Conservation (phyloP, 495 filamentous ascomycete genomes). For the Bacidia rubella region DNA sequence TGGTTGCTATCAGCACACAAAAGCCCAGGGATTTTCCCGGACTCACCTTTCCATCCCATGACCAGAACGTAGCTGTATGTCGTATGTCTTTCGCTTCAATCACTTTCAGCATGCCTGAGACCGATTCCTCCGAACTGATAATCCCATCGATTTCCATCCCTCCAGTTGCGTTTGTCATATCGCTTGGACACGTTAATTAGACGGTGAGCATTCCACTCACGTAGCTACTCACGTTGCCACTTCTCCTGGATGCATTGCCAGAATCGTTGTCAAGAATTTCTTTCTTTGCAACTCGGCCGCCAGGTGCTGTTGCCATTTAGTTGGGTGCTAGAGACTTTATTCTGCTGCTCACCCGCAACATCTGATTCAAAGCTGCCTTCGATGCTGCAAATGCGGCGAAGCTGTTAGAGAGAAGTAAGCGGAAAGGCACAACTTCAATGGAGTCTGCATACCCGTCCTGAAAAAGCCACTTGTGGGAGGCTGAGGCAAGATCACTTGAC, state of each 20-base stretch:
- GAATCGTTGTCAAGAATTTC: constrained; percentile 30
- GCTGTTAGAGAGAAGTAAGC: constrained; percentile 7
- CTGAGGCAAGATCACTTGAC: constrained; percentile 38
- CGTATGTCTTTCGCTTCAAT: constrained; percentile 33
- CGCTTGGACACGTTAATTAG: constrained; percentile 16
- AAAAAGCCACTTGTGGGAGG: constrained; percentile 32
- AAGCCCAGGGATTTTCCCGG: too few species aligned
- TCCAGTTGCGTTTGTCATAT: constrained; percentile 35
- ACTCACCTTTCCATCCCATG: constrained; percentile 36
- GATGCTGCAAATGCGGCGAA: constrained; percentile 45
- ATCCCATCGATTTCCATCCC: constrained; percentile 38
- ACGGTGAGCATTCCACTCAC: background rate
- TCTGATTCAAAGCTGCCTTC: constrained; percentile 46
- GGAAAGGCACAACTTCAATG: background rate
- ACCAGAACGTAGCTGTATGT: constrained; percentile 42
- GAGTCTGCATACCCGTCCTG: constrained; percentile 34
- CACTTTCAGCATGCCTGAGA: constrained; percentile 36
- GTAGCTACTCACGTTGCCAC: constrained; percentile 33
- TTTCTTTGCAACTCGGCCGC: constrained; percentile 38
- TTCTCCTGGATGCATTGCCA: constrained; percentile 45
- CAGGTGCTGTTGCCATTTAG: constrained; percentile 29
- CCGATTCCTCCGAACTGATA: constrained; percentile 35
- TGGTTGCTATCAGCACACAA: too few species aligned
- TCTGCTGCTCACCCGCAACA: constrained; percentile 25
- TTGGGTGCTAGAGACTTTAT: background rate